phyloP scores from a whole-genome alignment of 805 yeast genomes.

The Metschnikowia santaceciliae region DNA sequence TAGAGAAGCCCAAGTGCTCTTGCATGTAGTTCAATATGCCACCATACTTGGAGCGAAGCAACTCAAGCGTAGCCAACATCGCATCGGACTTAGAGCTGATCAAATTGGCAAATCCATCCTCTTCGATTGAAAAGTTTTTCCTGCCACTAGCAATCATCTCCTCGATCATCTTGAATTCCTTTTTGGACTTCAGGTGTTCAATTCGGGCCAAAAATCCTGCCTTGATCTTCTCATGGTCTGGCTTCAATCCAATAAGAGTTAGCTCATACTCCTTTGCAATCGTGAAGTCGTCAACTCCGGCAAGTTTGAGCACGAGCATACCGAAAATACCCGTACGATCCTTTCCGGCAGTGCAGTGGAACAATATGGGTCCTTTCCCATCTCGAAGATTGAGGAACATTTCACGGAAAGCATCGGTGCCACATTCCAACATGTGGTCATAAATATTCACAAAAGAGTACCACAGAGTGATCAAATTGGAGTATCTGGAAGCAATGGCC shows the following conservation, averaged over 20 bases:
- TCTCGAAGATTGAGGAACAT: slow-evolving; percentile 58
- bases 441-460: slow-evolving; percentile 63
- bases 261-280: slow-evolving; percentile 75
- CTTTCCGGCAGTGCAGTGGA: slow-evolving; percentile 85
- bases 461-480: slow-evolving; percentile 54
- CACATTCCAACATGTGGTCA: slow-evolving; percentile 50
- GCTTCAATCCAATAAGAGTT: slow-evolving; percentile 59
- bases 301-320: slow-evolving; percentile 59
- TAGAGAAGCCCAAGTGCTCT: slow-evolving; percentile 40
- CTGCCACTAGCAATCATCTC: slow-evolving; percentile 34
- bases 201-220: slow-evolving; percentile 32
- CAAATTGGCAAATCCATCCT: slow-evolving; percentile 56
- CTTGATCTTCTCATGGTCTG: slow-evolving; percentile 42
- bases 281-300: slow-evolving; percentile 63
- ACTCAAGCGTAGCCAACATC: slow-evolving; percentile 60
- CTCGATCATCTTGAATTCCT: slow-evolving; percentile 19
- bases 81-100: slow-evolving; percentile 65
- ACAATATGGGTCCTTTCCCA: slow-evolving; percentile 41
- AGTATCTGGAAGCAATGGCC: slow-evolving; percentile 52
- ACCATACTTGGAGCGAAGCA: slow-evolving; percentile 50
- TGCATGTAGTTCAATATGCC: slow-evolving; percentile 49
- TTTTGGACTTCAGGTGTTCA: slow-evolving; percentile 28
- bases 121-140: slow-evolving; percentile 37
- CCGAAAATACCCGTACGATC: slow-evolving; percentile 78
- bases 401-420: slow-evolving; percentile 42